Evolutionary conservation across 768 basidiomycete genomes (phyloP), one percentile per base, ranked within the genome.

Genomic region (Inosperma sp.): DNA sequence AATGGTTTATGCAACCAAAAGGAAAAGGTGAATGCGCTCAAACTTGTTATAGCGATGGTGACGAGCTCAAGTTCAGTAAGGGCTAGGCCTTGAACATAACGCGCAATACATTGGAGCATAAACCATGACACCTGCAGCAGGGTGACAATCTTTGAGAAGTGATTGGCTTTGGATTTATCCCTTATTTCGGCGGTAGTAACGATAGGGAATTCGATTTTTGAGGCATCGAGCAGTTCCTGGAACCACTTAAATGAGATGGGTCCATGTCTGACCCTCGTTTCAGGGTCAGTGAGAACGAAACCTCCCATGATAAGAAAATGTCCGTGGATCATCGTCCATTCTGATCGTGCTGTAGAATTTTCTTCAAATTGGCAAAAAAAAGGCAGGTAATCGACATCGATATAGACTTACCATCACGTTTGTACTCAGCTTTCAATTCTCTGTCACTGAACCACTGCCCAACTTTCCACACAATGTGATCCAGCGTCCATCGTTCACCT

Each of bases 1-100:
- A 64, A 52, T 2, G 70, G 72, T 54, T 73, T 72, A 23, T 61
- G 34, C 67, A 62, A 70, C 71, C 72, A 72, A 7, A 66, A 40
- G 3, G 44, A 27, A 53, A 65, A 70, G 16, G 56, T 65, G n/a
- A 60, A 48, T 7, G 57, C 45, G 27, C 62, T 68, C 23, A 69
- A 49, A 4, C 59, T 42, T 5, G 62, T 65, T 27, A 67, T 63
- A 0, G 66, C 67, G 26, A 68, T 16, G 1, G 70, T 72, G 12
- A 62, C 51, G 19, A 69, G 52, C 49, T 73, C 68, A 14, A 72
- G 62, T 22, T 66, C 59, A 3, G 65, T 67, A 22, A 67, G 34
- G 9, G 64, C 56, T 2, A 71, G 59, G 16, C 42, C 25, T 23
- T 63, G 52, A 5, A n/a, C 29, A 14, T 22, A 14, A 5, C 69